These are phyloP conservation scores for Colletotrichum shisoi DNA, from an alignment of 2,329 filamentous ascomycete species.

Conservation along the genomic window DNA sequence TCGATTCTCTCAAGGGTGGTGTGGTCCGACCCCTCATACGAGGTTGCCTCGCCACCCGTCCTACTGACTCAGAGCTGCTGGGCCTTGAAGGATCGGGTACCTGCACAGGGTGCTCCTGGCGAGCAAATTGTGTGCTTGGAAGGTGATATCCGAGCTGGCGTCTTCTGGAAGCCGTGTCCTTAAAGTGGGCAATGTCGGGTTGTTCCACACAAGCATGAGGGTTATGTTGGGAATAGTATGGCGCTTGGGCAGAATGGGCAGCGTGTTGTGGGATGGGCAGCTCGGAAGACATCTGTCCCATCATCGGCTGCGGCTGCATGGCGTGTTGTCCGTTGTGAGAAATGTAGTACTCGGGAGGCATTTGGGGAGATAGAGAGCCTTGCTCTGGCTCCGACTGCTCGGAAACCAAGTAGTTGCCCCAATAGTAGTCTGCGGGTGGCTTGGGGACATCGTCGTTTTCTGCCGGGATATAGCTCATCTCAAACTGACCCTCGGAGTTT, in stretches of 20 bases:
- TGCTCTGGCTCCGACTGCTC: constrained; percentile 25
- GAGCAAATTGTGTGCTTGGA: constrained; percentile 32
- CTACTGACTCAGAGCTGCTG: constrained; percentile 5
- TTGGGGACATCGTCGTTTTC: constrained; percentile 49
- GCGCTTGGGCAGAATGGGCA: constrained; percentile 15
- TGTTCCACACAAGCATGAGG: constrained; percentile 5
- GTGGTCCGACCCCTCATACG: constrained; percentile 1
- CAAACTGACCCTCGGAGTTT: constrained; percentile 50
- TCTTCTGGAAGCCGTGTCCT: constrained; percentile 10
- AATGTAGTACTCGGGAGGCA: constrained; percentile 17
- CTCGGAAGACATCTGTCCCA: constrained; percentile 23
- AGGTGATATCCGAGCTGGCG: constrained; percentile 15
- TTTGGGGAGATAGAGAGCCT: constrained; percentile 27
- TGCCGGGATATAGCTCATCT: constrained; percentile 51
- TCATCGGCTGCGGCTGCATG: constrained; percentile 18
- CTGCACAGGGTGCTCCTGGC: constrained; percentile 3
- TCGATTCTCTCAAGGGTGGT: not conserved
- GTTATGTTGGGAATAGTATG: constrained; percentile 13
- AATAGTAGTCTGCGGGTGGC: constrained; percentile 49
- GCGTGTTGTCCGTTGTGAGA: not conserved
- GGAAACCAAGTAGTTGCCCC: constrained; percentile 50
- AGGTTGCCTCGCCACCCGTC: not conserved
- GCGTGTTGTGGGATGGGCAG: constrained; percentile 21
- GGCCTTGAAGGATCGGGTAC: not conserved
- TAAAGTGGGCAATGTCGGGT: constrained; percentile 5